Conservation (phyloP, 2,329 filamentous ascomycete species). For the Talaromyces sp. region DNA sequence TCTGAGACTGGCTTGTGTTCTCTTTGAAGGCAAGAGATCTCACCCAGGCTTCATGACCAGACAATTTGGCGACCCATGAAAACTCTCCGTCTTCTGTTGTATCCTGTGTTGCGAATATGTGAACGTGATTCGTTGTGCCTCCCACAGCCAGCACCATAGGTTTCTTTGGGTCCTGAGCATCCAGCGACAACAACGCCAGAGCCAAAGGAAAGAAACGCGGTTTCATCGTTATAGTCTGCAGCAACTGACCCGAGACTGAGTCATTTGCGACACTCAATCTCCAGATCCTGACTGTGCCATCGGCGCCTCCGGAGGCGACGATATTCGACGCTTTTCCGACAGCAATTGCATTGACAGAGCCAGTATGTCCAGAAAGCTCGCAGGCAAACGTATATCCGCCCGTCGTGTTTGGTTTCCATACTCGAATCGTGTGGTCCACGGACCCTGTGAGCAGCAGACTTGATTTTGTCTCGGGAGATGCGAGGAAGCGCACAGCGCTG, state of each 20-base stretch:
- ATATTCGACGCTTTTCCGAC: slow-evolving; percentile 41
- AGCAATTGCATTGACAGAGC: slow-evolving; percentile 64
- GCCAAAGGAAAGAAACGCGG: slow-evolving; percentile 80
- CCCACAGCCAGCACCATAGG: slow-evolving; percentile 69
- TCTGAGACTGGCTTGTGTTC: slow-evolving; percentile 50
- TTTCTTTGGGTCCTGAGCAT: slow-evolving; percentile 42
- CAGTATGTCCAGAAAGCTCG: slow-evolving; percentile 62
- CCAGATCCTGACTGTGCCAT: slow-evolving; percentile 65
- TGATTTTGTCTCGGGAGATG: slow-evolving; percentile 41
- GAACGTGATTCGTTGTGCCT: slow-evolving; percentile 76
- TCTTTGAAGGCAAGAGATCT: slow-evolving; percentile 73
- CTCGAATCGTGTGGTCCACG: slow-evolving; percentile 68
- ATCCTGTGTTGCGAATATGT: slow-evolving; percentile 64
- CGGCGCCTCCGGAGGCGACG: slow-evolving; percentile 58
- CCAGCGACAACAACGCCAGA: slow-evolving; percentile 62
- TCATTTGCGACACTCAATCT: slow-evolving; percentile 44
- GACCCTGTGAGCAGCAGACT: slow-evolving; percentile 71
- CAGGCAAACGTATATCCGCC: slow-evolving; percentile 33
- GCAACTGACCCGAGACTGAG: slow-evolving; percentile 33
- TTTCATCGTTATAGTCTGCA: slow-evolving; percentile 66
- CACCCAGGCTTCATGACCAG: slow-evolving; percentile 93
- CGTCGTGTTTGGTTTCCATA: slow-evolving; percentile 47
- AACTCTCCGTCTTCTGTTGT: slow-evolving; percentile 49
- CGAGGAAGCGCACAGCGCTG: slow-evolving; percentile 77
- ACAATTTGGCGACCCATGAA: slow-evolving; percentile 67